Evolutionary conservation across 768 basidiomycete species (phyloP).

Genomic region (Serendipita vermifera): DNA sequence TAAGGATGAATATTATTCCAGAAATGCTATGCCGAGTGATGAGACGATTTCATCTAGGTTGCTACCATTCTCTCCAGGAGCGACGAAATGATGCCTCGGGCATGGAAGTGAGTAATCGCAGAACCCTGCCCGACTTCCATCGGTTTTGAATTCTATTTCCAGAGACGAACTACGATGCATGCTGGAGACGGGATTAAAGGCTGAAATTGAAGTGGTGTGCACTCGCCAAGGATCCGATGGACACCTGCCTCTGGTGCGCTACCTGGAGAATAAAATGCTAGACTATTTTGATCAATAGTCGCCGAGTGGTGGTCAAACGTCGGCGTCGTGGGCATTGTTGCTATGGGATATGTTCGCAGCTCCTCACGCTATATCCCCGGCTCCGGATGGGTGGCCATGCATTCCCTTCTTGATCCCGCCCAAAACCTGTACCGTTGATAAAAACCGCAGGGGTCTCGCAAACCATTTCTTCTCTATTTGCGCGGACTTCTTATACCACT

Average conservation of each 20-base stretch:
- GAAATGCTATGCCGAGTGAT: not conserved
- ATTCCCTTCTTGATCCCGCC: not conserved
- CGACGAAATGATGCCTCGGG: constrained; percentile 32
- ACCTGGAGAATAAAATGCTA: not conserved
- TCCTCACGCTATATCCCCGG: no score
- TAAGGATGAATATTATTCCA: constrained; percentile 17
- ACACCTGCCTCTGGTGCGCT: not conserved
- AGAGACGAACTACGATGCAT: constrained; percentile 75
- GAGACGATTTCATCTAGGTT: not conserved
- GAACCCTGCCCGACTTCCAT: not conserved
- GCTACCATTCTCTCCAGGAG: constrained; percentile 26
- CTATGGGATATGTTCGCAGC: not conserved
- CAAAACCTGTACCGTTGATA: not conserved
- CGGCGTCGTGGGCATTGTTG: not conserved
- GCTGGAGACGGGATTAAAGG: constrained; percentile 72
- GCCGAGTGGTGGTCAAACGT: not conserved
- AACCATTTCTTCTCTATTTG: not conserved
- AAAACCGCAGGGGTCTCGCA: not conserved
- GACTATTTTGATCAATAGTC: not conserved
- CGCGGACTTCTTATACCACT: not conserved
- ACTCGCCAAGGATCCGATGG: not conserved
- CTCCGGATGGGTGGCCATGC: no score
- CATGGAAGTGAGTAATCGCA: constrained; percentile 49
- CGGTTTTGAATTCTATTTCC: not conserved
- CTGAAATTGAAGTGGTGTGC: constrained; percentile 61